Percentiles rank a stretch among this genome's conserved stretches.
phyloP scores from a whole-genome alignment of 441 rosid species.

The Jatropha podagrica region DNA sequence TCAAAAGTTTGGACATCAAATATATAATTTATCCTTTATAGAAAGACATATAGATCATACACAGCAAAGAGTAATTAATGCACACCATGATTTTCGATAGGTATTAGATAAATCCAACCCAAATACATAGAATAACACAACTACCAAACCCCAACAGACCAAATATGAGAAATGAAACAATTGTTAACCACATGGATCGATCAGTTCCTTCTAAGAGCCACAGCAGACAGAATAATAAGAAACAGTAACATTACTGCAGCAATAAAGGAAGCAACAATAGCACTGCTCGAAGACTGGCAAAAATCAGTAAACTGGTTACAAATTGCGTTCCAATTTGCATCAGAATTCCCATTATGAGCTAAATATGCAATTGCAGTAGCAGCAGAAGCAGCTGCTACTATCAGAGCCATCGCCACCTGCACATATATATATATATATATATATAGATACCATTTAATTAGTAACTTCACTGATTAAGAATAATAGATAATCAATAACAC shows the following conservation, averaged over 20 bases:
- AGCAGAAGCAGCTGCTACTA: constrained; percentile 50
- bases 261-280: constrained; percentile 69
- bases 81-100: too few relatives aligned
- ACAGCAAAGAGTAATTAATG: too few relatives aligned
- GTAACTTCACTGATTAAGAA: neutral
- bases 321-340: constrained; percentile 73
- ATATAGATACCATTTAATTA: neutral
- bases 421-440: neutral
- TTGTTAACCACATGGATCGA: neutral
- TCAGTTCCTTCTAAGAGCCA: constrained; percentile 45
- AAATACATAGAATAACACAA: too few relatives aligned
- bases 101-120: too few relatives aligned
- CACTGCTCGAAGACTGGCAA: constrained; percentile 63
- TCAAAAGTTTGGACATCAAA: too few relatives aligned
- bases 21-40: too few relatives aligned
- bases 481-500: too few relatives aligned
- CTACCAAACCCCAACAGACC: too few relatives aligned
- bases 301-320: constrained; percentile 71
- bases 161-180: neutral
- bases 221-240: constrained; percentile 52
- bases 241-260: constrained; percentile 39
- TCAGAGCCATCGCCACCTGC: constrained; percentile 52
- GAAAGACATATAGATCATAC: too few relatives aligned
- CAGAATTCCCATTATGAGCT: constrained; percentile 74
- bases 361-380: constrained; percentile 64